These are phyloP conservation scores for Mortierella sp. DNA, from an alignment of 371 early-diverging fungal species.

Conservation along the genomic window DNA sequence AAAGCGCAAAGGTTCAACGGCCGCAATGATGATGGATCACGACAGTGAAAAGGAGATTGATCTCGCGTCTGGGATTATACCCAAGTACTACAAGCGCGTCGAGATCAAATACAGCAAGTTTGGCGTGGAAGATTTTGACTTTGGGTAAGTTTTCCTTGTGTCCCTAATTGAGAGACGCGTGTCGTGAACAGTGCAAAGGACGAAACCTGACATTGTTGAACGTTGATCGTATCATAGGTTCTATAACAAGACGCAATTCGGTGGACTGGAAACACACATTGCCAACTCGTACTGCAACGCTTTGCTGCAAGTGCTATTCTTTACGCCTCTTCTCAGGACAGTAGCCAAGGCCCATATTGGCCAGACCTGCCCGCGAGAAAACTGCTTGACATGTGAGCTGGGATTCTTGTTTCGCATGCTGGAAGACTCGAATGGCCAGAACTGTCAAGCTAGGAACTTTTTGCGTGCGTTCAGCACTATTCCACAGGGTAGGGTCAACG, in stretches of 20 bases:
- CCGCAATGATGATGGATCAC: constrained; percentile 25
- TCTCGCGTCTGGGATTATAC: constrained; percentile 60
- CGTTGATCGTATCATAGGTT: constrained; percentile 50
- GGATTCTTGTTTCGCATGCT: constrained; percentile 94
- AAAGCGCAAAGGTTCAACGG: constrained; percentile 42
- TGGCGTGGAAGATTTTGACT: constrained; percentile 98
- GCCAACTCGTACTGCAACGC: constrained; percentile 91
- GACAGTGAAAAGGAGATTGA: constrained; percentile 42
- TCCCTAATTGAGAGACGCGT: neutral
- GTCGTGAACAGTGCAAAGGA: too few relatives aligned
- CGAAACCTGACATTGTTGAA: neutral
- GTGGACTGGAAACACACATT: constrained; percentile 93
- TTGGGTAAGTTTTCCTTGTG: constrained; percentile 64
- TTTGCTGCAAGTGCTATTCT: constrained; percentile 87
- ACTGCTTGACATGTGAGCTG: constrained; percentile 90
- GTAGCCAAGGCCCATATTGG: constrained; percentile 81
- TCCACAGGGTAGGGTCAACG: constrained; percentile 71
- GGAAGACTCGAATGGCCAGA: constrained; percentile 87
- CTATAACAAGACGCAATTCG: constrained; percentile 87
- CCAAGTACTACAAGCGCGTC: constrained; percentile 77
- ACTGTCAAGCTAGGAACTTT: constrained; percentile 95
- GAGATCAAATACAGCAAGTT: constrained; percentile 90
- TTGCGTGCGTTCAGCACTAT: constrained; percentile 83
- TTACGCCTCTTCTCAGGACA: constrained; percentile 70
- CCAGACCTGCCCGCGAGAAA: constrained; percentile 73